phyloP scores from a whole-genome alignment of 768 basidiomycete species.

The Floccularia luteovirens region DNA sequence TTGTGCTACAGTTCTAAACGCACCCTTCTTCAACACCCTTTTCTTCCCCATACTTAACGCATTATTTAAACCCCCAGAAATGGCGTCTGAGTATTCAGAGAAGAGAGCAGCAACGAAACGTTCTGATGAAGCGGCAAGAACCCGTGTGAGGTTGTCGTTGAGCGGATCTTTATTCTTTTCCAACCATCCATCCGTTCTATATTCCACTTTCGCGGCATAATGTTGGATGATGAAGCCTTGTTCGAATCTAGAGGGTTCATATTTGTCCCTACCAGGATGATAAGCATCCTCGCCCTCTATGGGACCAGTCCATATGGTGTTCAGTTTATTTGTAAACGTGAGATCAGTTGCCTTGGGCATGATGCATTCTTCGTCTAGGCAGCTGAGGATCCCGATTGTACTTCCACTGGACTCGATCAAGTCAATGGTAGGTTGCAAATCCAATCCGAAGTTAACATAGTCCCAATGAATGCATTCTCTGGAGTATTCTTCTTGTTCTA shows the following conservation, averaged over 20 bases:
- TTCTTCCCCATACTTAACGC: constrained; percentile 52
- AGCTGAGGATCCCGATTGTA: constrained; percentile 83
- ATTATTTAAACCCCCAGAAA: constrained; percentile 25
- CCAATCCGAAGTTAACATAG: constrained; percentile 95
- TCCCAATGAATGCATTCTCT: constrained; percentile 97
- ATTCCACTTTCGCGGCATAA: constrained; percentile 96
- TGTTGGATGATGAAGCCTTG: constrained; percentile 95
- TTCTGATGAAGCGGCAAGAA: constrained; percentile 78
- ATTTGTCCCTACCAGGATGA: constrained; percentile 79
- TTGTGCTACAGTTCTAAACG: constrained; percentile 93
- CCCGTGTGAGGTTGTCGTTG: constrained; percentile 90
- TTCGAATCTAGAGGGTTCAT: constrained; percentile 80
- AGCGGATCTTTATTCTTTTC: constrained; percentile 99
- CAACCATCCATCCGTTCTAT: constrained; percentile 92
- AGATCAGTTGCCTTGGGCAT: constrained; percentile 98
- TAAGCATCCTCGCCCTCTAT: constrained; percentile 42
- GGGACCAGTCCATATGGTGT: constrained; percentile 61
- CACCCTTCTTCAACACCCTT: constrained; percentile 84
- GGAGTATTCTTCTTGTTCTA: constrained; percentile 98
- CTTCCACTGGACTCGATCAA: constrained; percentile 85
- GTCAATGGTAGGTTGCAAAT: constrained; percentile 97
- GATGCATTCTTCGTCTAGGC: constrained; percentile 96
- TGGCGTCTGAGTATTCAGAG: constrained; percentile 62
- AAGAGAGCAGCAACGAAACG: constrained; percentile 80
- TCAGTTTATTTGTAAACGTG: constrained; percentile 91